Evolutionary conservation across 805 yeast species (phyloP), one percentile per base, ranked within the genome.

Genomic region (Saccharomyces eubayanus): DNA sequence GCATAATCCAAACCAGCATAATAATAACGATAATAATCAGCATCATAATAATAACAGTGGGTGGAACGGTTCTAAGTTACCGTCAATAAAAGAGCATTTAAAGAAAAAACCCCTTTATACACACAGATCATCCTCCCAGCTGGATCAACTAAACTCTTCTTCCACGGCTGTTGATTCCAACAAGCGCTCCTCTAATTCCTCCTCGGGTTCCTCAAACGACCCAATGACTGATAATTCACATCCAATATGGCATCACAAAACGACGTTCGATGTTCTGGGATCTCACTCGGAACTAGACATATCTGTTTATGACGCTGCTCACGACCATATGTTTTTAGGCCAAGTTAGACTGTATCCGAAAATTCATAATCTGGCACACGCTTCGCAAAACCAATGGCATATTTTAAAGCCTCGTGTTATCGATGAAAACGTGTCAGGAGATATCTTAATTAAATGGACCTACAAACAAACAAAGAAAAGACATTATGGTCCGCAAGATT

Each of bases 231-330:
- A 55, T 48, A 56, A 59, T 31, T 48, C 61, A 14, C 85, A 85
- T 66, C 96, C 97, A 14, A 74, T 79, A 31, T 92, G 97, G 96
- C 87, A 88, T 65, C 96, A 91, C 69, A 89, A 89, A 67, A 92
- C 97, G 12, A 82, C 83, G 11, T 92, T 94, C 66, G 99, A 92
- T 69, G 96, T 94, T 47, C 81, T 89, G 45, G 95, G 92, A 16
- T 83, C 85, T 46, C 82, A 79, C 61, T 84, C 96, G 1, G 95
- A 87, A 66, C 76, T 94, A 56, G 96, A 89, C 64, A 82, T 94
- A 51, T 86, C 94, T n/a, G 83, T 94, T 31, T 94, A 92, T 72
- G 99, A 92, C 69, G 84, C 90, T 6, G 82, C 83, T 29, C 78
- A 80, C 60, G 86, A 86, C 64, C 97, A 92, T 66, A 78, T 83